Base-by-base conservation (phyloP, 2,329 filamentous ascomycete genomes). In the Monilinia laxa region DNA sequence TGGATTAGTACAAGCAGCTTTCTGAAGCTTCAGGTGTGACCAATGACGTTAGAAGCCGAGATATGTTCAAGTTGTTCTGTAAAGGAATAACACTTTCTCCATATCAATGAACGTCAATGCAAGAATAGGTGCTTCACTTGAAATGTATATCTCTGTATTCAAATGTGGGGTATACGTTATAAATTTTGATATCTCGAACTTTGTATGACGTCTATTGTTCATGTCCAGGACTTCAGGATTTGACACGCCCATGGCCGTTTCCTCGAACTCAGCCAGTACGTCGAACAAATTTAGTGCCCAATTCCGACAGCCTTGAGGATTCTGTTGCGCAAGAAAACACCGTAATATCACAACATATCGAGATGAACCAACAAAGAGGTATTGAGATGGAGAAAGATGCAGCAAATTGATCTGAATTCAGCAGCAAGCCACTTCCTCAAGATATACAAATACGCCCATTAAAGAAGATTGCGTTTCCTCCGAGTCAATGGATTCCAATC, bases 361-460 rank as follows among this genome's bases (percentile, higher is more conserved):
- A n/a, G 20, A 59, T 23, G 23, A 56, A 65, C 31, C 40, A 58
- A 49, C 38, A 11, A 28, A 49, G 69, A 59, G 35, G 31, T 47
- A 65, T 65, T 65, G 63, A 25, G 55, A 52, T 47, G 55, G 53
- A 65, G 35, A 57, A 65, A 65, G 66, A 67, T 66, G 49, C 62
- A 66, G 42, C 66, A 64, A 56, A 60, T 69, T 68, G 62, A 69
- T 58, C 66, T 62, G 35, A 52, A 60, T 65, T 58, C 63, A 65
- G 63, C 47, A 53, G 63, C 63, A 60, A 65, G 47, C 55, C 54
- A 65, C 49, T 67, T 68, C 66, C 57, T 71, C 62, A 16, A 70
- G 64, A 70, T 67, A 71, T 76, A 75, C 73, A 76, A 67, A 73
- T 71, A 71, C 73, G 74, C 75, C 74, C 70, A 68, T 69, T 65